phyloP scores from a whole-genome alignment of 768 basidiomycete genomes.

The Kwoniella botswanensis region DNA sequence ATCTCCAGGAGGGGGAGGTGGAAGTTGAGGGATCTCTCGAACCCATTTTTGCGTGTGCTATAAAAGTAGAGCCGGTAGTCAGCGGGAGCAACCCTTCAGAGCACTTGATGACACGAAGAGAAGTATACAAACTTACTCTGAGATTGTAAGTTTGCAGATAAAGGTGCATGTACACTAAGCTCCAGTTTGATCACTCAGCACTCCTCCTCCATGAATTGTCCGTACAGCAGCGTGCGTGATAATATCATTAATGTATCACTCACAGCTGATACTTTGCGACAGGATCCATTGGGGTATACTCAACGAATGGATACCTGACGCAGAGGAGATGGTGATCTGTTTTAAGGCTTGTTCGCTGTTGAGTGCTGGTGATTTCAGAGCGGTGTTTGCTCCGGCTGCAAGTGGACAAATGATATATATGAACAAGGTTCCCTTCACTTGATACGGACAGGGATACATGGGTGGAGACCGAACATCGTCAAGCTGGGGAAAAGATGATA shows the following conservation, averaged over 20 bases:
- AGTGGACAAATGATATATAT: neutral
- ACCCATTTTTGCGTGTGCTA: conserved; percentile 21
- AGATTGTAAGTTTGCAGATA: conserved; percentile 22
- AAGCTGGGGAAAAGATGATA: too few relatives aligned
- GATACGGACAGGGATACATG: too few relatives aligned
- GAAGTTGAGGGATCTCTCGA: conserved; percentile 24
- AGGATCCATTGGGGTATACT: conserved; percentile 54
- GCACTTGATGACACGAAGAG: too few relatives aligned
- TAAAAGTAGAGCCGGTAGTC: neutral
- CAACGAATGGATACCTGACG: conserved; percentile 53
- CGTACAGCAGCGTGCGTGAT: too few relatives aligned
- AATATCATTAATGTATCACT: neutral
- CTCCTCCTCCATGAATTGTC: too few relatives aligned
- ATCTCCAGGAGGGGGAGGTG: conserved; percentile 16
- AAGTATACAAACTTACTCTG: neutral
- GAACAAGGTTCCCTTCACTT: conserved; percentile 6
- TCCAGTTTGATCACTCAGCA: too few relatives aligned
- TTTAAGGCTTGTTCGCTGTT: conserved; percentile 29
- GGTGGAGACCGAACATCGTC: too few relatives aligned
- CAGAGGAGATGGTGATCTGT: conserved; percentile 39
- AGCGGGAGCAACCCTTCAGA: neutral
- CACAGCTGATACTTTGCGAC: conserved; percentile 43
- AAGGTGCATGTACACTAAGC: conserved; percentile 17
- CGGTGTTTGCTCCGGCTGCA: conserved; percentile 44
- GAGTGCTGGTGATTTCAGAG: conserved; percentile 29